Evolutionary conservation across 495 filamentous ascomycete species (phyloP).

Genomic region (Mycothermus thermophilus): DNA sequence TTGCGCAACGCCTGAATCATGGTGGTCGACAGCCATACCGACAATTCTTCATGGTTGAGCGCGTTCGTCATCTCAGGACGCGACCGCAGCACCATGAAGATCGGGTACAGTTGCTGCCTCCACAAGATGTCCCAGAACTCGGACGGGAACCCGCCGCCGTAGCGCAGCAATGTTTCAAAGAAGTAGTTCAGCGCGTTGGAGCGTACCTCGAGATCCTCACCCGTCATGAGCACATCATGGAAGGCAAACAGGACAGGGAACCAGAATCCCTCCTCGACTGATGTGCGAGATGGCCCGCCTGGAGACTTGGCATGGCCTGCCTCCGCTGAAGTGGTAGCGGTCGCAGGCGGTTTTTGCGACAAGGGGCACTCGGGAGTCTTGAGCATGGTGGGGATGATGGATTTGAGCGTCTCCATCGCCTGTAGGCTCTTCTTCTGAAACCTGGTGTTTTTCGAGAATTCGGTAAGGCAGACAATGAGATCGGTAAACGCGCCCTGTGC

Average conservation of each 20-base stretch:
- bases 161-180: conserved; percentile 79
- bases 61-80: conserved; percentile 92
- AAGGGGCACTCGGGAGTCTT: conserved; percentile 91
- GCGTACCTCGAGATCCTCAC: conserved; percentile 93
- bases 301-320: conserved; percentile 18
- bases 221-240: conserved; percentile 98
- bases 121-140: conserved; percentile 99
- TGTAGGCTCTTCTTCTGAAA: conserved; percentile 97
- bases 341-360: conserved; percentile 32
- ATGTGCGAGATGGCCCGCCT: conserved; percentile 41
- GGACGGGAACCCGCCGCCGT: conserved; percentile 80
- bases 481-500: conserved; percentile 95
- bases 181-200: conserved; percentile 91
- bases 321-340: conserved; percentile 16
- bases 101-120: conserved; percentile 90
- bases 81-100: conserved; percentile 94
- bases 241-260: conserved; percentile 96
- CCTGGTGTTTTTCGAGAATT: conserved; percentile 94
- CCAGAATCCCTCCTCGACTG: conserved; percentile 94
- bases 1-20: conserved; percentile 98
- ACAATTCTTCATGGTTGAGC: conserved; percentile 84
- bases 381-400: conserved; percentile 84
- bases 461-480: conserved; percentile 86
- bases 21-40: conserved; percentile 97
- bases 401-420: conserved; percentile 87